phyloP scores from a whole-genome alignment of 352 stramenopile genomes.

The Elongisporangium anandrum region DNA sequence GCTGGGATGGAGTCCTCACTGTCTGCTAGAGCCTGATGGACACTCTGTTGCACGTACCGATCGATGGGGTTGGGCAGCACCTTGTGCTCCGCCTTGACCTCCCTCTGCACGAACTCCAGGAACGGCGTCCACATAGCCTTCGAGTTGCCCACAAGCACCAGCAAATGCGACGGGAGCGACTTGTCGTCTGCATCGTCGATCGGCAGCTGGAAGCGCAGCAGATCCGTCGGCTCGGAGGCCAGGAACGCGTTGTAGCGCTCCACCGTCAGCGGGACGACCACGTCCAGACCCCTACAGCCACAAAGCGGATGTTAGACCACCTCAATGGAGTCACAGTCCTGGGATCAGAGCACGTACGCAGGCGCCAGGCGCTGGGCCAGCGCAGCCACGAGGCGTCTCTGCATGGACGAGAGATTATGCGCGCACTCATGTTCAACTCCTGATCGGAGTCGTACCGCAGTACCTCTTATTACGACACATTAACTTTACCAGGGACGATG shows the following conservation, averaged over 20 bases:
- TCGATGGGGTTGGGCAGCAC: slow-evolving; percentile 49
- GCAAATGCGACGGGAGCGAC: slow-evolving; percentile 27
- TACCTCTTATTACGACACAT: not conserved
- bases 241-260: slow-evolving; percentile 66
- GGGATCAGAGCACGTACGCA: not conserved
- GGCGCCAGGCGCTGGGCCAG: not conserved
- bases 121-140: slow-evolving; percentile 47
- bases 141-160: slow-evolving; percentile 74
- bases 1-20: not conserved
- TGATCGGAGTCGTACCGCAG: not conserved
- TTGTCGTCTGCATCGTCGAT: not conserved
- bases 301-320: not conserved
- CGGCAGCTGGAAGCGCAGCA: slow-evolving; percentile 45
- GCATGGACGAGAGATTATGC: not conserved
- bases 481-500: not conserved
- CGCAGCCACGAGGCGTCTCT: not conserved
- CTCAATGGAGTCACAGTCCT: not conserved
- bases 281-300: slow-evolving; percentile 44
- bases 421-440: not conserved
- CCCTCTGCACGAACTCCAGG: slow-evolving; percentile 28
- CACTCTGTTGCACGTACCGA: slow-evolving; percentile 43
- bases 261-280: slow-evolving; percentile 59
- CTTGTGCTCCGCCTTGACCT: slow-evolving; percentile 21
- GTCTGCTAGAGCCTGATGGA: slow-evolving; percentile 17
- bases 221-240: slow-evolving; percentile 22